phyloP scores from a whole-genome alignment of 495 filamentous ascomycete genomes.

The Penicillium cataractarum region DNA sequence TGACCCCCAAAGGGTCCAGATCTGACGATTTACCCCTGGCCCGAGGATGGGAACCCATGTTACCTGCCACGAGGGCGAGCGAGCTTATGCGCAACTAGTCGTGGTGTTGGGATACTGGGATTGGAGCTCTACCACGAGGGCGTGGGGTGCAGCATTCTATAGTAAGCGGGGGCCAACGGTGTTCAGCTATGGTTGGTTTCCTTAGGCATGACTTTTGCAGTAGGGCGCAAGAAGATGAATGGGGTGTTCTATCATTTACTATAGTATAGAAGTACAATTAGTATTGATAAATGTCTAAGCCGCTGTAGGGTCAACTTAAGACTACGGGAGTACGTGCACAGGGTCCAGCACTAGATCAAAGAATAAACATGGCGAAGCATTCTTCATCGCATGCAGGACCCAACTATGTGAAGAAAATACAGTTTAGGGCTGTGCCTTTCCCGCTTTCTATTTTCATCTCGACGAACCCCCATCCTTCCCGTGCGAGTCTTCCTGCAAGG shows the following conservation, averaged over 20 bases:
- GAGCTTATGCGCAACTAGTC: not conserved
- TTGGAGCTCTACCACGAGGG: not conserved
- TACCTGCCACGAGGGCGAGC: not conserved
- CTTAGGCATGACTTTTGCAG: not conserved
- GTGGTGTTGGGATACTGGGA: not conserved
- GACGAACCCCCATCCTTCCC: not conserved
- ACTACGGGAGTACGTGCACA: not conserved
- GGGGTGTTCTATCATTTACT: not conserved
- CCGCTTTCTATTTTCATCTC: slow-evolving; percentile 6
- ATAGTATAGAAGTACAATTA: not conserved
- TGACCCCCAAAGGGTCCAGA: not conserved
- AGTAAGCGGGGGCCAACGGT: not conserved
- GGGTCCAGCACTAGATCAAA: not conserved
- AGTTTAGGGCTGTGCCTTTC: slow-evolving; percentile 1
- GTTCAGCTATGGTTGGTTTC: not conserved
- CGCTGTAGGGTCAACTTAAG: not conserved
- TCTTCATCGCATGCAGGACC: not conserved
- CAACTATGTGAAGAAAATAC: not conserved
- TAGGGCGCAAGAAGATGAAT: not conserved
- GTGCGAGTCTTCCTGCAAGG: slow-evolving; percentile 1
- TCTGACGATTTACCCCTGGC: not conserved
- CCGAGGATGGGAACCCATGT: not conserved
- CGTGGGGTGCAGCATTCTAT: not conserved
- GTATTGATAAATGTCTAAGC: not conserved
- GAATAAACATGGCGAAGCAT: slow-evolving; percentile 5